Percentiles rank a stretch among this genome's conserved stretches.
Conservation (phyloP, 148 eudicot species). For the Agrostemma githago region DNA sequence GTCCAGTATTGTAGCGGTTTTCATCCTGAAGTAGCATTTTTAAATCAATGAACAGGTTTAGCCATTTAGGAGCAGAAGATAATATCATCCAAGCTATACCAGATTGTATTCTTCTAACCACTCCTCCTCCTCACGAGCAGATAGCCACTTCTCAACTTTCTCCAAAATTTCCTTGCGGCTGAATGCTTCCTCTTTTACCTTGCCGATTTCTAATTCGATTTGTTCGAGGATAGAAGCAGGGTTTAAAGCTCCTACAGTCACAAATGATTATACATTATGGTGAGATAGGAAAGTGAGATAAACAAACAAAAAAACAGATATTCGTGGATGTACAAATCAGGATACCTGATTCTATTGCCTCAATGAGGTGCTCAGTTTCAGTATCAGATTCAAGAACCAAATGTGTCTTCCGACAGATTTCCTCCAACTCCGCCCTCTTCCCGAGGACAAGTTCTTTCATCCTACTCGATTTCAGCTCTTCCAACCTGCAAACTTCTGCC, state of each 20-base stretch:
- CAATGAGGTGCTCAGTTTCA: slow-evolving; percentile 48
- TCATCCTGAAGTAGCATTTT: slow-evolving; percentile 60
- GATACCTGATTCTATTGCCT: slow-evolving; percentile 79
- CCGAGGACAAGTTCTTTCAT: slow-evolving; percentile 86
- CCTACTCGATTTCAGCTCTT: slow-evolving; percentile 82
- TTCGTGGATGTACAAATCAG: neutral
- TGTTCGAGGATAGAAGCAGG: slow-evolving; percentile 71
- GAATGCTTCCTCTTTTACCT: slow-evolving; percentile 85
- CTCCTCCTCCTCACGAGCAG: slow-evolving; percentile 89
- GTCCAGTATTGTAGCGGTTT: slow-evolving; percentile 90
- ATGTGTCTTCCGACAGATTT: slow-evolving; percentile 75
- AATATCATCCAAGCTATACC: slow-evolving; percentile 35
- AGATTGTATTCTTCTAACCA: slow-evolving; percentile 94
- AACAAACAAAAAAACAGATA: no score
- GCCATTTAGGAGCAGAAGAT: neutral
- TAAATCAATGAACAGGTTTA: slow-evolving; percentile 5
- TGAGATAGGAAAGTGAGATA: slow-evolving; percentile 4
- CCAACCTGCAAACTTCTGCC: slow-evolving; percentile 77
- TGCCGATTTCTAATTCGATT: slow-evolving; percentile 67
- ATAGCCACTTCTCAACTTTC: slow-evolving; percentile 90
- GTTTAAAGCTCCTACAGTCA: slow-evolving; percentile 62
- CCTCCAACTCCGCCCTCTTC: slow-evolving; percentile 84
- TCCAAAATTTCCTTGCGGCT: slow-evolving; percentile 89
- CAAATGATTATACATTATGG: slow-evolving; percentile 9
- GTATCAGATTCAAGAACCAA: slow-evolving; percentile 53